These are phyloP conservation scores for Aspergillus fijiensis DNA, from an alignment of 2,329 filamentous ascomycete genomes.

Conservation along the genomic window DNA sequence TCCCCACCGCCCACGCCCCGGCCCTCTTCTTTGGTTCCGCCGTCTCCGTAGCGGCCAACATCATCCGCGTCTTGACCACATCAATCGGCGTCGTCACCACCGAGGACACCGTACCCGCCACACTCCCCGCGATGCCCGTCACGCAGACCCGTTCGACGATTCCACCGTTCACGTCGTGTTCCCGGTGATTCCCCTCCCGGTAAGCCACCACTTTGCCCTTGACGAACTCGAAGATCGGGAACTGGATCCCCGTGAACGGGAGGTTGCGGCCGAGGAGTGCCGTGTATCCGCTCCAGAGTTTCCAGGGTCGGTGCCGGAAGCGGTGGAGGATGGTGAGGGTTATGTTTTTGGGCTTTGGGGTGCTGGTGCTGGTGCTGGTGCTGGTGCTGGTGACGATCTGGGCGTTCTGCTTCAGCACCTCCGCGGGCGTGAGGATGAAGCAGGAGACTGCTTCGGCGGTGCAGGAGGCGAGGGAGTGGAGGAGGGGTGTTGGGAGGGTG, in stretches of 20 bases:
- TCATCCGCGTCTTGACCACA: constrained; percentile 86
- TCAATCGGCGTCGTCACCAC: constrained; percentile 85
- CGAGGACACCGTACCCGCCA: constrained; percentile 72
- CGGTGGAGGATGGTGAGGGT: constrained; percentile 58
- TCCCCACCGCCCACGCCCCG: constrained; percentile 53
- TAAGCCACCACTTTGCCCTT: constrained; percentile 54
- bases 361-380: constrained; percentile 29
- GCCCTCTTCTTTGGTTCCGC: constrained; percentile 8
- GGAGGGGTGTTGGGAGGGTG: constrained; percentile 62
- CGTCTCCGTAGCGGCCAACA: constrained; percentile 61
- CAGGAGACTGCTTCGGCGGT: constrained; percentile 81
- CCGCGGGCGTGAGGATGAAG: constrained; percentile 80
- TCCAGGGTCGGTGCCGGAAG: constrained; percentile 58
- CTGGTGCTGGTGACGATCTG: constrained; percentile 65
- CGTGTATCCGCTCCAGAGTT: constrained; percentile 69
- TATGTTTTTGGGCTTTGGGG: constrained; percentile 36
- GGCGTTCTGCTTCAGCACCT: constrained; percentile 91
- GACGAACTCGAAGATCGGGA: constrained; percentile 78
- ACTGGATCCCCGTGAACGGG: constrained; percentile 84
- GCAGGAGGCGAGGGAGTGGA: constrained; percentile 72
- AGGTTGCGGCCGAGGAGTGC: constrained; percentile 79
- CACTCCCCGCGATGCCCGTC: constrained; percentile 71
- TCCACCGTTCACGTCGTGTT: constrained; percentile 21
- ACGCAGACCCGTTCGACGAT: constrained; percentile 64
- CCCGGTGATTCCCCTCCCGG: constrained; percentile 34